These are phyloP conservation scores for Hordeum pubiflorum DNA, from an alignment of 202 grass and related monocot species.

Conservation along the genomic window DNA sequence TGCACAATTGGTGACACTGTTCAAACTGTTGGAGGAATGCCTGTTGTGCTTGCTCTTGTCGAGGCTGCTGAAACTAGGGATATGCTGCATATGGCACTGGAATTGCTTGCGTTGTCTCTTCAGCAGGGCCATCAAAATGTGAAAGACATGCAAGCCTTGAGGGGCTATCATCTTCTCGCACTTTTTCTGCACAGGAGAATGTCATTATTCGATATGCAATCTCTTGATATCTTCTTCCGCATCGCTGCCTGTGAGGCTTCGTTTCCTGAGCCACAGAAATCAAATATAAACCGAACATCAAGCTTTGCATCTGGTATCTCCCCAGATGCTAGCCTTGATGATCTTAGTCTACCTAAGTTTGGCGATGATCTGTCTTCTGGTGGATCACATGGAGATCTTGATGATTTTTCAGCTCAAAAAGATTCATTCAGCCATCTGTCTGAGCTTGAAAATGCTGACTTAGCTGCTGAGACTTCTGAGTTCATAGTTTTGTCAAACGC, in stretches of 20 bases:
- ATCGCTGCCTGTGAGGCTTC: constrained; percentile 98
- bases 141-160: constrained; percentile 85
- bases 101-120: constrained; percentile 87
- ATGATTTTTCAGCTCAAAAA: constrained; percentile 74
- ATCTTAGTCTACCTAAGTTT: constrained; percentile 79
- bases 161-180: constrained; percentile 92
- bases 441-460: constrained; percentile 79
- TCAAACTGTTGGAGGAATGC: constrained; percentile 88
- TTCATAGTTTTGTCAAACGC: constrained; percentile 96
- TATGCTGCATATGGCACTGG: constrained; percentile 92
- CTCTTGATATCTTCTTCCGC: constrained; percentile 93
- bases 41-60: constrained; percentile 91
- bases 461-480: constrained; percentile 70
- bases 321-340: constrained; percentile 68
- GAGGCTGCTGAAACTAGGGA: constrained; percentile 88
- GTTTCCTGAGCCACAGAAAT: constrained; percentile 79
- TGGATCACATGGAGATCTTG: constrained; percentile 83
- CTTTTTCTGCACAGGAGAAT: constrained; percentile 85
- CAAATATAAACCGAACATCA: constrained; percentile 54
- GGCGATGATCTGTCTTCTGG: constrained; percentile 77
- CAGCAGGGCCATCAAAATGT: constrained; percentile 91
- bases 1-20: constrained; percentile 89
- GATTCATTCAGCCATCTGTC: constrained; percentile 95
- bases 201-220: constrained; percentile 97
- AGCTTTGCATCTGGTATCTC: constrained; percentile 69